Conservation (phyloP, 257 asterid genomes). For the Petunia axillaris region DNA sequence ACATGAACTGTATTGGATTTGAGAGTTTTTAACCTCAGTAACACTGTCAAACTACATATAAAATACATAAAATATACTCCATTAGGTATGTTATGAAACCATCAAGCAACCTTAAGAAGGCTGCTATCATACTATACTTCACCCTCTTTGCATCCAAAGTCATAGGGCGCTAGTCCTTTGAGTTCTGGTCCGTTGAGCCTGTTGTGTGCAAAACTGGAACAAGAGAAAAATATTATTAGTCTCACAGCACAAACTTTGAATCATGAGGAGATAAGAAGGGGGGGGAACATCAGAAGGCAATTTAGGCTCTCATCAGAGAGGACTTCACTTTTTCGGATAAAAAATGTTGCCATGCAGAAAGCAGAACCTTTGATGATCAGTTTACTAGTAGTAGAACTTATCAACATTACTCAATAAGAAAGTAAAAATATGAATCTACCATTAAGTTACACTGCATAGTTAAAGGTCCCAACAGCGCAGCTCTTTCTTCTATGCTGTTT, state of each 20-base stretch:
- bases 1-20: background rate
- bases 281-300: background rate
- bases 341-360: no score
- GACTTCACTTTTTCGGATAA: no score
- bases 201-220: constrained; percentile 70
- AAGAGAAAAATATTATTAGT: background rate
- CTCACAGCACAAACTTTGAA: background rate
- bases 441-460: background rate
- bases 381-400: background rate
- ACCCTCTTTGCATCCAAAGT: constrained; percentile 71
- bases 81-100: background rate
- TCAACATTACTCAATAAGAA: background rate
- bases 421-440: background rate
- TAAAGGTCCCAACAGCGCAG: background rate
- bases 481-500: background rate
- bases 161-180: constrained; percentile 83
- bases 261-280: background rate
- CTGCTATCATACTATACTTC: constrained; percentile 5
- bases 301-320: no score
- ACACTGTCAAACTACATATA: constrained; percentile 20
- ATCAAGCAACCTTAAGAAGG: constrained; percentile 8
- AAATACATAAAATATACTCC: background rate
- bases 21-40: background rate
- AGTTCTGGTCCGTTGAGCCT: constrained; percentile 81
- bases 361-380: background rate